Evolutionary conservation across 1,284 basidiomycete genomes (phyloP).

Genomic region (Malassezia arunalokei): DNA sequence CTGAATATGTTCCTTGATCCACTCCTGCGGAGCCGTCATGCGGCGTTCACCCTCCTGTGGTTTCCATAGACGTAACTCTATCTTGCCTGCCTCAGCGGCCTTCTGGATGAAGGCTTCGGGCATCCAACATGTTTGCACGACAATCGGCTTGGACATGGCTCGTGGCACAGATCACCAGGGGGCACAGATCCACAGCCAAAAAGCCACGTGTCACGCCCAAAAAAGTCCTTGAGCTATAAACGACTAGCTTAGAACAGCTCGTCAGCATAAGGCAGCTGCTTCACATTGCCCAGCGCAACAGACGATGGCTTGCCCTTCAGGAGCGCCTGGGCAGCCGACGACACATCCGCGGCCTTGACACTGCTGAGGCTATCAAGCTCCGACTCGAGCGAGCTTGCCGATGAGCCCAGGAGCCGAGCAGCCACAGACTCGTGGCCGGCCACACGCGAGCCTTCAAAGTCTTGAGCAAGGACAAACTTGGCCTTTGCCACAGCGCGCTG

Average conservation of each 20-base stretch:
- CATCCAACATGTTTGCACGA: constrained; percentile 1
- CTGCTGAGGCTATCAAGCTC: constrained; percentile 26
- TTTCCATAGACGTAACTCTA: constrained; percentile 56
- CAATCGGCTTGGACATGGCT: constrained; percentile 4
- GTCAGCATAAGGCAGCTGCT: constrained; percentile 41
- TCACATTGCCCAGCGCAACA: constrained; percentile 39
- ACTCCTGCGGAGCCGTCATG: constrained; percentile 56
- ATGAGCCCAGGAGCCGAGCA: constrained; percentile 25
- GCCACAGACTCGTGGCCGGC: constrained; percentile 27
- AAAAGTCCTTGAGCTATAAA: no score
- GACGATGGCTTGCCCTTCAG: constrained; percentile 44
- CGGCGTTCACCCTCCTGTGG: constrained; percentile 49
- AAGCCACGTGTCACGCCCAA: no score
- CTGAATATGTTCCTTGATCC: constrained; percentile 64
- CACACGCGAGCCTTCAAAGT: constrained; percentile 27
- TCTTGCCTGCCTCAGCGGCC: constrained; percentile 11
- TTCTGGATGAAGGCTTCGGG: neutral
- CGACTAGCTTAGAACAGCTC: constrained; percentile 27
- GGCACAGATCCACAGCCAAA: neutral
- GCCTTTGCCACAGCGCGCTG: constrained; percentile 37
- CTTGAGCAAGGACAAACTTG: constrained; percentile 34
- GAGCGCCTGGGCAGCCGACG: constrained; percentile 26
- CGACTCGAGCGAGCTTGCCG: constrained; percentile 23
- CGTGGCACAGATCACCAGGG: neutral
- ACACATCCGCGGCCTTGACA: constrained; percentile 27